Evolutionary conservation across 2,329 filamentous ascomycete species (phyloP), one percentile per base, ranked within the genome.

Genomic region (Aphanocladium album): DNA sequence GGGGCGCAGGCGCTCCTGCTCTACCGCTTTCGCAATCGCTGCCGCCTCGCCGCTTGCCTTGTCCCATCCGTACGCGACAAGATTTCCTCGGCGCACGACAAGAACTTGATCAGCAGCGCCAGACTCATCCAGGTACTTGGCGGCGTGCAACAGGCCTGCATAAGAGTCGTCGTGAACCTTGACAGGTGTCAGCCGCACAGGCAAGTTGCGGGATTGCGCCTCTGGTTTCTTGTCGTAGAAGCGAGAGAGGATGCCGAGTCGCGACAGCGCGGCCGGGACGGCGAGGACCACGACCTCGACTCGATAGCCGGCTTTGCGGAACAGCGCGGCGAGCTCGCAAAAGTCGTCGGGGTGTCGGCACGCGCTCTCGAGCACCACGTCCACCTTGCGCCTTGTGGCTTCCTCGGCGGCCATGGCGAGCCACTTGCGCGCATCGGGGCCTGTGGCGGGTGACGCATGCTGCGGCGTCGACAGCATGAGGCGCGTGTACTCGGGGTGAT

Each of bases 151-250:
- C 17, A 80, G 57, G 2, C 78, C 78, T 2, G 46, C 64, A 47
- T 76, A 80, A 27, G 77, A 78, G 60, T 78, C 78, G 55, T 80
- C 75, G 56, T 81, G 79, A n/a, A 80, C 74, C 61, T 63, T 68
- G 17, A 66, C 67, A 4, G 78, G 78, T 43, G 79, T 80, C 43
- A 80, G 64, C 11, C 79, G 69, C 6, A 72, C 64, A 1, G 76
- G 77, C 45, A 80, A 50, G 2, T 68, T 67, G 5, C 71, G 62
- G 35, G 69, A 70, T 63, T 69, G 68, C 1, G 70, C 72, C 67
- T 77, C 76, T 0, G 72, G 72, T 60, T 72, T 51, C 14, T 64
- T 65, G 57, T 71, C 68, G 60, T 77, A 70, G 62, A 70, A 80
- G 33, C 78, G 69, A 5, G 72, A 69, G 64, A 80, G 57, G 19